Conservation (phyloP, 1,139 yeast genomes). For the Citeromyces hawaiiensis region DNA sequence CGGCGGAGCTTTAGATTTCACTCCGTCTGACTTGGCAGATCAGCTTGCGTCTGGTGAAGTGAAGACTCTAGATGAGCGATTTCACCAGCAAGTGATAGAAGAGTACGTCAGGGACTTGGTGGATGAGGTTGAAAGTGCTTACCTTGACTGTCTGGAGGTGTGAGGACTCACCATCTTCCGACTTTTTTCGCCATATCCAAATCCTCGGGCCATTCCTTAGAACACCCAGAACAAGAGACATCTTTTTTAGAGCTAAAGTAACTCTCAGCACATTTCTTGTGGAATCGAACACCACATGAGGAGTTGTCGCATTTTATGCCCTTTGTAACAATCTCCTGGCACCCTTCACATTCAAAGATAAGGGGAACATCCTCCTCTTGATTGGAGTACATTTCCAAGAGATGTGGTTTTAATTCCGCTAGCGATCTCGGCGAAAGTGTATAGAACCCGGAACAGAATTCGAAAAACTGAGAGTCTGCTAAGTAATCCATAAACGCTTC, state of each 20-base stretch:
- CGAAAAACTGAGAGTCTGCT: slow-evolving; percentile 42
- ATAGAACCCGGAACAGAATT: slow-evolving; percentile 13
- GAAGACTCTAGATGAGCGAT: slow-evolving; percentile 45
- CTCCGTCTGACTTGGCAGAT: slow-evolving; percentile 23
- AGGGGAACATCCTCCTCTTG: slow-evolving; percentile 21
- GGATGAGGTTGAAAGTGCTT: slow-evolving; percentile 72
- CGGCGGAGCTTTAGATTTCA: slow-evolving; percentile 47
- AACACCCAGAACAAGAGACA: slow-evolving; percentile 17
- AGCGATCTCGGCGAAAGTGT: slow-evolving; percentile 26
- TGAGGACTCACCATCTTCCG: not conserved
- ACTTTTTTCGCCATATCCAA: not conserved
- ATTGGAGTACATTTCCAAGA: slow-evolving; percentile 29
- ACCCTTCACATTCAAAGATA: slow-evolving; percentile 33
- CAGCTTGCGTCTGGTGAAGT: slow-evolving; percentile 16
- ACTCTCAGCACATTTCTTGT: slow-evolving; percentile 27
- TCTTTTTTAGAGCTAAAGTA: slow-evolving; percentile 20
- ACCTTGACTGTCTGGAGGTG: slow-evolving; percentile 25
- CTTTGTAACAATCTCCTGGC: slow-evolving; percentile 41
- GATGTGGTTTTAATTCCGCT: slow-evolving; percentile 31
- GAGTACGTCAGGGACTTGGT: slow-evolving; percentile 74
- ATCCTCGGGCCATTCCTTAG: slow-evolving; percentile 4
- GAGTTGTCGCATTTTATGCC: slow-evolving; percentile 28
- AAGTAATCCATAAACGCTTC: slow-evolving; percentile 23
- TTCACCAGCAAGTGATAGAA: slow-evolving; percentile 61
- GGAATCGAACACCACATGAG: slow-evolving; percentile 28